Evolutionary conservation across 371 early-diverging fungal genomes (phyloP).

Genomic region (Parasitella parasitica): DNA sequence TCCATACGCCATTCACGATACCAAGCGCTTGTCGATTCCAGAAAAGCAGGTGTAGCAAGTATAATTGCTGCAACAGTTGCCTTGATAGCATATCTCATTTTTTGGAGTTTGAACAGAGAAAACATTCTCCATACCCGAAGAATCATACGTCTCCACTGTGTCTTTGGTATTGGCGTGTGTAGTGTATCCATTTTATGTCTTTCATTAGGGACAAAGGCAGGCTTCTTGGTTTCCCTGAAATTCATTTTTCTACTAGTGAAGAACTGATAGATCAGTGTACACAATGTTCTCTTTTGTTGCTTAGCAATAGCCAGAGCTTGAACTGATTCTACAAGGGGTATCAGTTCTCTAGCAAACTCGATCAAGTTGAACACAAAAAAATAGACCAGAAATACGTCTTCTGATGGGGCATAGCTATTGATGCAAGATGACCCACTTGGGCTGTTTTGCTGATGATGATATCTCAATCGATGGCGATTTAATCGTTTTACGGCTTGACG

Average conservation of each 20-base stretch:
- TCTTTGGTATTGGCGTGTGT: slow-evolving; percentile 67
- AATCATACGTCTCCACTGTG: slow-evolving; percentile 45
- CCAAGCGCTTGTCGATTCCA: slow-evolving; percentile 54
- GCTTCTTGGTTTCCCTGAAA: neutral
- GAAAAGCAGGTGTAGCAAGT: slow-evolving; percentile 68
- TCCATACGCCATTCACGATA: slow-evolving; percentile 70
- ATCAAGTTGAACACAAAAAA: slow-evolving; percentile 78
- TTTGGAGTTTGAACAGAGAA: slow-evolving; percentile 63
- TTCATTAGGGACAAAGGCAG: slow-evolving; percentile 41
- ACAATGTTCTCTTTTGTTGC: slow-evolving; percentile 7
- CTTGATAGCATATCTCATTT: slow-evolving; percentile 74
- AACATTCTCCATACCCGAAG: slow-evolving; percentile 61
- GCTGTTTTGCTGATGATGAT: slow-evolving; percentile 46
- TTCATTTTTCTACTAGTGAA: neutral
- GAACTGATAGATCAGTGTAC: slow-evolving; percentile 5
- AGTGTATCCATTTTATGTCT: slow-evolving; percentile 57
- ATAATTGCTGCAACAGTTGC: slow-evolving; percentile 60
- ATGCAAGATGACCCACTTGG: slow-evolving; percentile 26
- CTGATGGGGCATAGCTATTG: slow-evolving; percentile 32
- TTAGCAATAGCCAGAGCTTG: slow-evolving; percentile 22
- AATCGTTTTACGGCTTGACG: slow-evolving; percentile 33
- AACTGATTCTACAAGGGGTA: slow-evolving; percentile 57
- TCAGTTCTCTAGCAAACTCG: slow-evolving; percentile 70
- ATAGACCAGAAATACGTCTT: slow-evolving; percentile 73
- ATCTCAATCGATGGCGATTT: slow-evolving; percentile 34